phyloP scores from a whole-genome alignment of 2,329 filamentous ascomycete species.

The Hypomyces perniciosus region DNA sequence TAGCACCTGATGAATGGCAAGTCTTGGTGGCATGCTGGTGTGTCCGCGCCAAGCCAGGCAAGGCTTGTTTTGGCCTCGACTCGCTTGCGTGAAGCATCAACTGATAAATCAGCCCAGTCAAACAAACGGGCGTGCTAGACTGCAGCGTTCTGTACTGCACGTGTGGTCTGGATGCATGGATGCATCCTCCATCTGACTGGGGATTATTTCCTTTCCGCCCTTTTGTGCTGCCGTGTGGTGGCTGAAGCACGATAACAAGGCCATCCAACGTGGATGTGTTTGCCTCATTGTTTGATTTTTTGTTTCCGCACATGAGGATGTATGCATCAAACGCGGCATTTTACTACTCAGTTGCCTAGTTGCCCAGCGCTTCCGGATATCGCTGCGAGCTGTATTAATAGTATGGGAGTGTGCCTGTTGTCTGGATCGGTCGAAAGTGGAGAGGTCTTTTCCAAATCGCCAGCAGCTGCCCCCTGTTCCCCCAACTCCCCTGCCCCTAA shows the following conservation, averaged over 20 bases:
- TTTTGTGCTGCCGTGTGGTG: neutral
- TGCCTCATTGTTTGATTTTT: neutral
- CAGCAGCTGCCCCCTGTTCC: neutral
- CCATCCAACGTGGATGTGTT: neutral
- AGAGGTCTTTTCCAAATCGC: no score
- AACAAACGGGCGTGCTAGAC: neutral
- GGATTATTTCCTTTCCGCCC: neutral
- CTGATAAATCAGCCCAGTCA: neutral
- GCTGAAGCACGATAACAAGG: neutral
- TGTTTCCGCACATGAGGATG: no score
- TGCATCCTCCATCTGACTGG: neutral
- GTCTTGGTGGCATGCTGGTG: neutral
- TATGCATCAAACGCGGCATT: no score
- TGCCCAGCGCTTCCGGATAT: no score
- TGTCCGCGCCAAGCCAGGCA: slow-evolving; percentile 2
- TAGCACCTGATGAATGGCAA: neutral
- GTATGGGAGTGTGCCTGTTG: no score
- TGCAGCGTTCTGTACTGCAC: neutral
- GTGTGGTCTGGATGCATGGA: neutral
- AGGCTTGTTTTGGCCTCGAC: no score
- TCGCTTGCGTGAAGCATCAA: no score
- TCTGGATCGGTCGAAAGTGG: no score
- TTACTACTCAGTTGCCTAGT: no score
- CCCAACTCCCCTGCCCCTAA: neutral
- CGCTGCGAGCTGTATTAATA: no score